These are phyloP conservation scores for Solanum lignicaule DNA, from an alignment of 257 asterid species.

Conservation along the genomic window DNA sequence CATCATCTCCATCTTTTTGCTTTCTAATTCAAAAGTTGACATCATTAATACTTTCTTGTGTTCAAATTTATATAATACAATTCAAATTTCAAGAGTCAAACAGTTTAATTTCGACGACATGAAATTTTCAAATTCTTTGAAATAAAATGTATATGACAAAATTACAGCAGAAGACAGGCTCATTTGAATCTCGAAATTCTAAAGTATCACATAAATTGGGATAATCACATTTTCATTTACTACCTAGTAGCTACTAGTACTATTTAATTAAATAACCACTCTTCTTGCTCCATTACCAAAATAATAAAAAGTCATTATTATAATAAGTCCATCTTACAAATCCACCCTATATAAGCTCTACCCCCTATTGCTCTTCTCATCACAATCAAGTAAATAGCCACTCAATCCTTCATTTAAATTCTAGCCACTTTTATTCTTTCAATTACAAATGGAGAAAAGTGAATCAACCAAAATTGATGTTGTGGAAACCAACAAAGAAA, in stretches of 20 bases:
- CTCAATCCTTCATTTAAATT: neutral
- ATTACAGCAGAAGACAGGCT: neutral
- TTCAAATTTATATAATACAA: neutral
- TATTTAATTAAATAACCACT: neutral
- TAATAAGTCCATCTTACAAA: neutral
- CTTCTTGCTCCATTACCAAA: conserved; percentile 14
- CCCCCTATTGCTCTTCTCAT: conserved; percentile 2
- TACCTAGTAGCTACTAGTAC: neutral
- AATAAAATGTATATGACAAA: neutral
- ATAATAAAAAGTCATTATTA: neutral
- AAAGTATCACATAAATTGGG: neutral
- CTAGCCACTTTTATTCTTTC: neutral
- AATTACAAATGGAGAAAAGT: conserved; percentile 31
- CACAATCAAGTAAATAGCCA: conserved; percentile 5
- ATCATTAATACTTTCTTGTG: neutral
- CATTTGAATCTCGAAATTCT: neutral
- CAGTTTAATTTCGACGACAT: too few relatives aligned
- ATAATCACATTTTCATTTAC: neutral
- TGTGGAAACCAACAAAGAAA: conserved; percentile 56
- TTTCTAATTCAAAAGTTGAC: conserved; percentile 11
- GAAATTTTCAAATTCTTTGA: neutral
- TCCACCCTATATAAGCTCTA: conserved; percentile 10
- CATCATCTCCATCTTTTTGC: conserved; percentile 15
- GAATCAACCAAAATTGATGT: conserved; percentile 48
- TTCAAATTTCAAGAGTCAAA: neutral